Evolutionary conservation across 371 early-diverging fungal species (phyloP), one percentile per base, ranked within the genome.

Genomic region (Saksenaea oblongispora): DNA sequence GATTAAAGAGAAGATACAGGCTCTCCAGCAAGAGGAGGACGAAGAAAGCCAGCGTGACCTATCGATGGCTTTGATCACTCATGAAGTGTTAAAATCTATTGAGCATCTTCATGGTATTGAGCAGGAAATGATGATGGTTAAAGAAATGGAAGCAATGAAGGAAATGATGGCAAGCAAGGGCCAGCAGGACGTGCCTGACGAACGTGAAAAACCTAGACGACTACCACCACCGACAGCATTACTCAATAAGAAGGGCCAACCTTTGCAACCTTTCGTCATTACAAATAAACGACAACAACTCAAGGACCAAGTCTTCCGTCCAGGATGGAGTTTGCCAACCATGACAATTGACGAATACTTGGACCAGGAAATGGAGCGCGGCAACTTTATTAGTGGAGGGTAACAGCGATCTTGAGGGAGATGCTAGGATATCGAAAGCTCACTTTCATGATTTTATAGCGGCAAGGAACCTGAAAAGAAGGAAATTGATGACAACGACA

Each of bases 261-360:
- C 87, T 13, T 68, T 93, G 51, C 89, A 91, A 35, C 97, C 98
- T 8, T 98, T 98, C 82, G 85, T 93, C 28, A 86, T 98, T 35
- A 92, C 93, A 2, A 92, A 83, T 62, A 76, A 91, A 62, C 84
- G 94, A 13, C 82, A 90, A 61, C 85, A 86, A 47, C 66, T 96
- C 42, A 83, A 76, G 64, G 81, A 93, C 39, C 82, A 86, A 26
- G 98, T 97, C 9, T 98, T 98, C 74, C 67, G 93, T 9, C 95
- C 94, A 0, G 88, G 93, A 1, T 90, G 92, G 74, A 90, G 87
- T 34, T 72, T 98, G 59, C 99, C 99, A 2, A 98, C 98, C 4
- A 98, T 98, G 98, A 84, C 95, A 0, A 89, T 98, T 58, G 99
- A 98, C 53, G 92, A 98, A 75, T 98, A 95, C 64, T 68, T 98